These are phyloP conservation scores for Sinapis alba DNA, from an alignment of 441 rosid species.

Conservation along the genomic window DNA sequence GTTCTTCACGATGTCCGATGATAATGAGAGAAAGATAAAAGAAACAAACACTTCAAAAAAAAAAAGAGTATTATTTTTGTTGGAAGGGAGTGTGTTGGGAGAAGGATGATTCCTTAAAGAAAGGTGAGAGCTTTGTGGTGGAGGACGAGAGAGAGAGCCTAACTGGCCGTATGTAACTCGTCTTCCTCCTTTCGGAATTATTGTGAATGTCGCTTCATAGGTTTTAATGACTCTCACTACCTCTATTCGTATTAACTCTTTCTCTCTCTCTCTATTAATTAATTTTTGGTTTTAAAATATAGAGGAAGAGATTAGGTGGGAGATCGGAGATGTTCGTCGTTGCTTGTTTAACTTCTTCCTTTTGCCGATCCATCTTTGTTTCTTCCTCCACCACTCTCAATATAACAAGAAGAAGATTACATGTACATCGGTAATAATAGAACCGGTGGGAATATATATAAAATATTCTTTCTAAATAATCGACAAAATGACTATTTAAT, in stretches of 20 bases:
- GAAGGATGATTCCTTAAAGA: slow-evolving; percentile 25
- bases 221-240: slow-evolving; percentile 31
- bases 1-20: slow-evolving; percentile 37
- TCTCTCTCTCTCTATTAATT: background rate
- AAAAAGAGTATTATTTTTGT: background rate
- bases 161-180: slow-evolving; percentile 57
- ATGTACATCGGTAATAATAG: background rate
- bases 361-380: slow-evolving; percentile 34
- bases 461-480: background rate
- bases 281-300: background rate
- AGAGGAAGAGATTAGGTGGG: slow-evolving; percentile 35
- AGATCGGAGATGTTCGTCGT: slow-evolving; percentile 57
- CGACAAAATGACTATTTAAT: background rate
- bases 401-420: slow-evolving; percentile 25
- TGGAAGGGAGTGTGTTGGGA: slow-evolving; percentile 41
- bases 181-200: slow-evolving; percentile 44
- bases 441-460: background rate
- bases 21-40: background rate
- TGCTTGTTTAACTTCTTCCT: slow-evolving; percentile 70
- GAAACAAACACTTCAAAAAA: background rate
- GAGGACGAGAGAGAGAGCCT: slow-evolving; percentile 14
- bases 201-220: slow-evolving; percentile 40
- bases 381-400: slow-evolving; percentile 13
- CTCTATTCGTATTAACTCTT: slow-evolving; percentile 17
- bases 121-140: slow-evolving; percentile 12